A percentile compares a stretch with the other conserved stretches of the same genome.
These are phyloP conservation scores for Hyphopichia khmerensis DNA, from an alignment of 1,139 yeast genomes.

Conservation along the genomic window DNA sequence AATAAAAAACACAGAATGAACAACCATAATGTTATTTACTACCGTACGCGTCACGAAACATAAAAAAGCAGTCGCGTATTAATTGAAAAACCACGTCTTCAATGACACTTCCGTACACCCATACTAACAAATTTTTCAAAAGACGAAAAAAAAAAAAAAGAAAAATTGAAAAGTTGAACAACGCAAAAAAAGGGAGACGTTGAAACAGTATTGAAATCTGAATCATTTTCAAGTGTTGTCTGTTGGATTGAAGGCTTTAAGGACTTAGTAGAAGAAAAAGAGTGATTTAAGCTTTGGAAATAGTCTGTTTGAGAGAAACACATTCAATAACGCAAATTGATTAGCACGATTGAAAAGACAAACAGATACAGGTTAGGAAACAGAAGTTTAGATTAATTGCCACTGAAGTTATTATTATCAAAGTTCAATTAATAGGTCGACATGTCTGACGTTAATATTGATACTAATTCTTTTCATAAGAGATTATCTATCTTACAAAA, in stretches of 20 bases:
- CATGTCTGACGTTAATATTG: conserved; percentile 40
- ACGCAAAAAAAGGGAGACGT: conserved; percentile 1
- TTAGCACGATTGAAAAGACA: too few species aligned
- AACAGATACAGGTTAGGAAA: too few species aligned
- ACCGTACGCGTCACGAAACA: neutral
- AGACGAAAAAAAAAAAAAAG: neutral
- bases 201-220: neutral
- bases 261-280: too few species aligned
- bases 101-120: too few species aligned
- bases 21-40: neutral
- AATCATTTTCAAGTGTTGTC: neutral
- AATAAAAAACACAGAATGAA: neutral
- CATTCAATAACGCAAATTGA: too few species aligned
- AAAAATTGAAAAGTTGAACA: neutral
- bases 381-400: too few species aligned
- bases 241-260: too few species aligned
- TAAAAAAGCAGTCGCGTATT: neutral
- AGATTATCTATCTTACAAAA: conserved; percentile 42
- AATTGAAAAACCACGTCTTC: too few species aligned
- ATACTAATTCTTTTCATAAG: conserved; percentile 37
- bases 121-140: neutral
- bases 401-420: too few species aligned
- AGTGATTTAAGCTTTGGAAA: too few species aligned
- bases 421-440: neutral
- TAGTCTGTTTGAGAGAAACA: too few species aligned